Evolutionary conservation across 352 stramenopile species (phyloP).

Genomic region (Globisporangium ultimum): DNA sequence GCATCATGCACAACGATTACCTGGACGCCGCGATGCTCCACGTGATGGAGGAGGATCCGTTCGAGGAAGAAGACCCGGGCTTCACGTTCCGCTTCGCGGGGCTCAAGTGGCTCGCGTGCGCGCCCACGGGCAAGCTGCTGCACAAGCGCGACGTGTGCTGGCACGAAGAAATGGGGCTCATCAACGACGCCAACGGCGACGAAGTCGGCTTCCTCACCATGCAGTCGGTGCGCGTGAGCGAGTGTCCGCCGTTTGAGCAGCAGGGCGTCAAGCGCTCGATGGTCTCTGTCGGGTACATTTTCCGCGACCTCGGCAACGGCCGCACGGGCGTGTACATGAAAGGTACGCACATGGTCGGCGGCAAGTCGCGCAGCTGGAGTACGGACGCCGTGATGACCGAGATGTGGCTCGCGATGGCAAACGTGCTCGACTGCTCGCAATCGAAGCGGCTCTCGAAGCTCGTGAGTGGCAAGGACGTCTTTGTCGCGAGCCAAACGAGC

Average conservation of each 20-base stretch:
- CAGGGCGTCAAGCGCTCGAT: conserved; percentile 49
- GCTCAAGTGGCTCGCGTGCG: conserved; percentile 58
- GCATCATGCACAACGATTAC: conserved; percentile 59
- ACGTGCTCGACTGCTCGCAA: conserved; percentile 50
- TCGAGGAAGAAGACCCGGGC: conserved; percentile 43
- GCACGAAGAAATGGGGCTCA: conserved; percentile 57
- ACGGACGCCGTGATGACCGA: conserved; percentile 49
- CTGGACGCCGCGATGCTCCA: conserved; percentile 56
- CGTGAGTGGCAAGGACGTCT: conserved; percentile 45
- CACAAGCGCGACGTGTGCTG: conserved; percentile 69
- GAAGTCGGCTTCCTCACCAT: conserved; percentile 63
- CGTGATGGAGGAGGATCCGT: conserved; percentile 50
- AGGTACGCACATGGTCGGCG: conserved; percentile 44
- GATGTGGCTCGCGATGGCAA: conserved; percentile 57
- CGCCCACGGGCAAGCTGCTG: conserved; percentile 43
- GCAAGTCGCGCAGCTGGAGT: conserved; percentile 58
- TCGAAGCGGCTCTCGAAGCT: conserved; percentile 56
- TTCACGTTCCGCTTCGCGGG: conserved; percentile 54
- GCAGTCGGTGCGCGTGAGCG: conserved; percentile 44
- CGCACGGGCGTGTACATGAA: conserved; percentile 63
- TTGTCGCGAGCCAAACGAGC: conserved; percentile 41
- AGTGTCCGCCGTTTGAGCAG: conserved; percentile 57
- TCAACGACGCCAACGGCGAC: conserved; percentile 38
- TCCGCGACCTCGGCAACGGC: conserved; percentile 44
- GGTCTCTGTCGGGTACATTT: conserved; percentile 62